These are phyloP conservation scores for Dactylorhiza incarnata DNA, from an alignment of 106 monocot species.

Conservation along the genomic window DNA sequence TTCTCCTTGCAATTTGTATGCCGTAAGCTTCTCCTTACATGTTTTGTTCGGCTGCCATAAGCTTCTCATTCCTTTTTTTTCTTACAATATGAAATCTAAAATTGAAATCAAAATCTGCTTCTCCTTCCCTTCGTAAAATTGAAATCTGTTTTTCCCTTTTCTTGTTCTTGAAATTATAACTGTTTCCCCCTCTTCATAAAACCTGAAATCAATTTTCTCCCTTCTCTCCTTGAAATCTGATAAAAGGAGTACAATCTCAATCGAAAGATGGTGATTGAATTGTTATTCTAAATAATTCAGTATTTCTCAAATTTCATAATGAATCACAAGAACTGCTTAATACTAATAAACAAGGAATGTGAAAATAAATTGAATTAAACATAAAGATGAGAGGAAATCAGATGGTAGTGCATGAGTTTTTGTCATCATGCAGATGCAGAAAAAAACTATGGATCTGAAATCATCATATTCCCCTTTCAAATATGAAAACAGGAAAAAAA, in stretches of 20 bases:
- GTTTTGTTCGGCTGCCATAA: too few species aligned
- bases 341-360: too few species aligned
- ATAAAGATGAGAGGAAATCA: background rate
- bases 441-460: background rate
- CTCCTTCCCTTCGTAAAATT: too few species aligned
- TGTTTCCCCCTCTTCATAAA: too few species aligned
- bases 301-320: background rate
- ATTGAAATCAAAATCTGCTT: too few species aligned
- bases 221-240: background rate
- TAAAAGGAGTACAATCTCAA: background rate
- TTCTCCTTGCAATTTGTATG: too few species aligned
- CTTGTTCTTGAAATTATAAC: too few species aligned
- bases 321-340: background rate
- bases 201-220: too few species aligned
- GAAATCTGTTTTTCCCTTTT: too few species aligned
- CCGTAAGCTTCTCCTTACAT: too few species aligned
- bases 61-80: too few species aligned
- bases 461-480: background rate
- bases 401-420: conserved; percentile 1
- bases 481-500: background rate
- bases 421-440: background rate
- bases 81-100: too few species aligned
- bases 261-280: conserved; percentile 3
- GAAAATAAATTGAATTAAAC: background rate
- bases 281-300: background rate